These are phyloP conservation scores for Colletotrichum liriopes DNA, from an alignment of 2,329 filamentous ascomycete genomes.

Conservation along the genomic window DNA sequence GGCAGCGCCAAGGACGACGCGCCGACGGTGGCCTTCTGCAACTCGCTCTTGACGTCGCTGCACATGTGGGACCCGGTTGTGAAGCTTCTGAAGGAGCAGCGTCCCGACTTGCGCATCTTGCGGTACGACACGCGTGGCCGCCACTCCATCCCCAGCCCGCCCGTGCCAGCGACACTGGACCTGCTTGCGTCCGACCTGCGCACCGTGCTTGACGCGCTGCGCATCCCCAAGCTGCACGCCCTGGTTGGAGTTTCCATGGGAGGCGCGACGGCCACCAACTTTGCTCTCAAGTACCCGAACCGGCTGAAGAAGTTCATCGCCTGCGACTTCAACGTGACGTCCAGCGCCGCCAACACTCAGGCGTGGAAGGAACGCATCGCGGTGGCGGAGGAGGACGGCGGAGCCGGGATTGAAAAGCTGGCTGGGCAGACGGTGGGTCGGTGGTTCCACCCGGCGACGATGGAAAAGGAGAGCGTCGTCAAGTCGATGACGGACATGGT, in stretches of 20 bases:
- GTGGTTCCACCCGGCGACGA: conserved; percentile 80
- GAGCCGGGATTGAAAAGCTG: conserved; percentile 74
- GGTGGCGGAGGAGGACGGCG: conserved; percentile 72
- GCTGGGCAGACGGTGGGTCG: conserved; percentile 80
- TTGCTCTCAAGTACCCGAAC: conserved; percentile 76
- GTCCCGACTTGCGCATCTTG: conserved; percentile 79
- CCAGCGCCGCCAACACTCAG: conserved; percentile 80
- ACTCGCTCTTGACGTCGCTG: conserved; percentile 84
- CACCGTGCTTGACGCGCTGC: conserved; percentile 76
- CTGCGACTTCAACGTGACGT: conserved; percentile 84
- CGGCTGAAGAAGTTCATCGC: conserved; percentile 75
- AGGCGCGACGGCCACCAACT: conserved; percentile 83
- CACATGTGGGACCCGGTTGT: conserved; percentile 88
- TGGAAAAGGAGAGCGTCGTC: conserved; percentile 63
- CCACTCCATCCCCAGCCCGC: conserved; percentile 62
- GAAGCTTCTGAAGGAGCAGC: conserved; percentile 69
- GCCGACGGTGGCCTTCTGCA: conserved; percentile 82
- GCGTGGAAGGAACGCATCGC: conserved; percentile 85
- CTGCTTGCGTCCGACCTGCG: conserved; percentile 78
- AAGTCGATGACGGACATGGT: conserved; percentile 79
- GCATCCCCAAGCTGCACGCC: conserved; percentile 76
- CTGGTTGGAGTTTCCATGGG: conserved; percentile 87
- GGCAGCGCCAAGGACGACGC: conserved; percentile 77
- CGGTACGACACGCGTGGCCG: conserved; percentile 86
- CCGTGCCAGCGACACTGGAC: conserved; percentile 71